These are phyloP conservation scores for Monosporascus sp. DNA, from an alignment of 2,329 filamentous ascomycete genomes.

Conservation along the genomic window DNA sequence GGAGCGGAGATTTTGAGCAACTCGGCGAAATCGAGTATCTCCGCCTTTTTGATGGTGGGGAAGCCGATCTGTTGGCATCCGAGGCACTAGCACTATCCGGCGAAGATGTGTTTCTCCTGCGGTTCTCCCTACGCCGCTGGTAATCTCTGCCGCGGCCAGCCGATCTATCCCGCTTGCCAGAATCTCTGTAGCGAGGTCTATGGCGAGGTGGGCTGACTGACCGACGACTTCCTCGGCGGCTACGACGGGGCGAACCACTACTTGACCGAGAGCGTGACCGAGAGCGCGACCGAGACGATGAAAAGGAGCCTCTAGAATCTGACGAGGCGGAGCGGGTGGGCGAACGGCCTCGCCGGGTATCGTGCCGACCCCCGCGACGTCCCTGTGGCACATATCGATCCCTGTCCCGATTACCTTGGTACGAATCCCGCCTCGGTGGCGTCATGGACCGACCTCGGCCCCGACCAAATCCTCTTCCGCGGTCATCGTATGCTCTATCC, in stretches of 20 bases:
- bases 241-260: constrained; percentile 16
- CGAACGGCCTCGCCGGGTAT: constrained; percentile 36
- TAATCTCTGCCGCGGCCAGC: constrained; percentile 18
- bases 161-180: constrained; percentile 26
- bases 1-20: constrained; percentile 36
- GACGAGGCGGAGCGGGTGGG: constrained; percentile 32
- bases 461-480: constrained; percentile 40
- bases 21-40: constrained; percentile 45
- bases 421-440: constrained; percentile 39
- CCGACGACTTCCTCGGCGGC: constrained; percentile 20
- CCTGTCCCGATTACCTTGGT: constrained; percentile 36
- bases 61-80: constrained; percentile 25
- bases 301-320: constrained; percentile 29
- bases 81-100: constrained; percentile 19
- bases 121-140: constrained; percentile 18
- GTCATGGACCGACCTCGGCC: constrained; percentile 43
- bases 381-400: constrained; percentile 46
- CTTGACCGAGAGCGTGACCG: constrained; percentile 25
- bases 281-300: constrained; percentile 21
- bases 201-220: constrained; percentile 22
- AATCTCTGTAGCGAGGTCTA: constrained; percentile 18
- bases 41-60: constrained; percentile 44
- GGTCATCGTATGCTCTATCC: constrained; percentile 43
- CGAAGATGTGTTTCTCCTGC: constrained; percentile 24
- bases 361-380: constrained; percentile 36